Conservation (phyloP, 345 rosid genomes). For the Eucalyptus sp. region DNA sequence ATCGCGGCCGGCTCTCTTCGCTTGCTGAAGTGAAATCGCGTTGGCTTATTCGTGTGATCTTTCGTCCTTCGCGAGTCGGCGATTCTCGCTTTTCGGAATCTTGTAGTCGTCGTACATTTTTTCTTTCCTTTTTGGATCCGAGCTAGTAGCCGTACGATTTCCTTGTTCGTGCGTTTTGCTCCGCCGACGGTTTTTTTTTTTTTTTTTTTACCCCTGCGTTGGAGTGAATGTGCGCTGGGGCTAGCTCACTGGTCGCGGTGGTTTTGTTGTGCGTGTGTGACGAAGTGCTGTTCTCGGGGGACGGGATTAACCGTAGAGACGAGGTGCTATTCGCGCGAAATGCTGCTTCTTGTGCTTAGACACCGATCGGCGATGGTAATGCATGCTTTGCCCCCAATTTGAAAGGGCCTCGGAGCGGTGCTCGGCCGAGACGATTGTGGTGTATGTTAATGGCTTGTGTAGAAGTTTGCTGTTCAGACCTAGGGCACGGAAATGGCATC, state of each 20-base stretch:
- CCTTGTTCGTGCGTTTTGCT: neutral
- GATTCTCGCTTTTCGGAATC: neutral
- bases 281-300: neutral
- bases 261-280: neutral
- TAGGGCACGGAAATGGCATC: neutral
- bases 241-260: neutral
- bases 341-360: neutral
- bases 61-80: neutral
- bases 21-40: neutral
- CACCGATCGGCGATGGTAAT: neutral
- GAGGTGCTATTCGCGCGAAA: neutral
- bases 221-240: neutral
- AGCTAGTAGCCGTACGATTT: neutral
- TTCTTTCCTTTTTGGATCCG: neutral
- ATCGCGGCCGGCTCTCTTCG: neutral
- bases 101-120: neutral
- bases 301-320: neutral
- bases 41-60: neutral
- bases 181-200: neutral
- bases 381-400: neutral
- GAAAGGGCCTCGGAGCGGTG: neutral
- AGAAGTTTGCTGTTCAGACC: neutral
- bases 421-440: neutral
- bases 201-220: neutral
- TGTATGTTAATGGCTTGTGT: neutral